These are phyloP conservation scores for Poterioochromonas sp. DNA, from an alignment of 352 stramenopile genomes.

Conservation along the genomic window DNA sequence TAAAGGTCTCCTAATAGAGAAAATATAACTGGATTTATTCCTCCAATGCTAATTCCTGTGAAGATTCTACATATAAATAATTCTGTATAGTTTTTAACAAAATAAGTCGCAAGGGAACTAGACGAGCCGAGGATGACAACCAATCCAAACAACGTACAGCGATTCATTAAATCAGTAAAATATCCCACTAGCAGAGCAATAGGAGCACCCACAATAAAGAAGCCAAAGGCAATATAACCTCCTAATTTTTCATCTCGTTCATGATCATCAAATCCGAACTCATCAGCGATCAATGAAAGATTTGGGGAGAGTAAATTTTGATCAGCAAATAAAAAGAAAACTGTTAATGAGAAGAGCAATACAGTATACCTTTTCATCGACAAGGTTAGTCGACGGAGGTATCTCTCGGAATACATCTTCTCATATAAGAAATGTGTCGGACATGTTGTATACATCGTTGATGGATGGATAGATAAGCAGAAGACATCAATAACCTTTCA, in stretches of 20 bases:
- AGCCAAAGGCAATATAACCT: background rate
- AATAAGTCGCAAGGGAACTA: background rate
- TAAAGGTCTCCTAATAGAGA: slow-evolving; percentile 20
- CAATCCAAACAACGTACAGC: background rate
- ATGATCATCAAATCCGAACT: slow-evolving; percentile 45
- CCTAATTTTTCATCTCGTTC: slow-evolving; percentile 34
- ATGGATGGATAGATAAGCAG: too few relatives aligned
- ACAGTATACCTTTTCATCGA: background rate
- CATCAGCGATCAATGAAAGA: slow-evolving; percentile 45
- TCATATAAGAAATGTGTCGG: too few relatives aligned
- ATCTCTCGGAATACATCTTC: too few relatives aligned
- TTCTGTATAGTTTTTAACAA: background rate
- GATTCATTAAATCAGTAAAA: background rate
- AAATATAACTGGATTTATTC: slow-evolving; percentile 11
- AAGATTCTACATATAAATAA: slow-evolving; percentile 12
- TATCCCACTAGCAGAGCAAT: slow-evolving; percentile 4
- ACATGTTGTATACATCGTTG: too few relatives aligned
- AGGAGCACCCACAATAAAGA: background rate
- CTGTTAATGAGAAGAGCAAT: background rate
- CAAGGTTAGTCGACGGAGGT: too few relatives aligned
- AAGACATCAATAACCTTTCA: too few relatives aligned
- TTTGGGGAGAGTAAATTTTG: slow-evolving; percentile 49
- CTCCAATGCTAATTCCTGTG: slow-evolving; percentile 8
- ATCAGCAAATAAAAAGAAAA: slow-evolving; percentile 48
- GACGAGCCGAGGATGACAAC: background rate